These are phyloP conservation scores for Zarea fungicola DNA, from an alignment of 2,329 filamentous ascomycete species.

Conservation along the genomic window DNA sequence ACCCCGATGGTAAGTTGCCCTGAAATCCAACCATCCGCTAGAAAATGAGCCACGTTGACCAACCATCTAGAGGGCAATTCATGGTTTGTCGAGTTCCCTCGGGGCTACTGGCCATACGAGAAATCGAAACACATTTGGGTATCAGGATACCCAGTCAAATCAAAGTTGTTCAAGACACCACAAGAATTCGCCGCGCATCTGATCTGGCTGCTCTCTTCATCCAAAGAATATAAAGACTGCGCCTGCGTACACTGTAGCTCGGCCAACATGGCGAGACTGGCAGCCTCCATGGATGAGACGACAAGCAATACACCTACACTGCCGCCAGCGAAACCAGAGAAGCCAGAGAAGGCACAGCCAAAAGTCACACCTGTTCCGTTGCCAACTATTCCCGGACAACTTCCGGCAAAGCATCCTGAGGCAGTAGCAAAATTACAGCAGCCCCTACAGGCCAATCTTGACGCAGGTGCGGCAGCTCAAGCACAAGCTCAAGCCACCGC, in stretches of 20 bases:
- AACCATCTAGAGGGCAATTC: constrained; percentile 33
- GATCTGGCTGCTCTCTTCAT: constrained; percentile 46
- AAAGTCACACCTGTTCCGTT: constrained; percentile 35
- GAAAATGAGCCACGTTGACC: background rate
- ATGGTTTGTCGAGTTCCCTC: constrained; percentile 41
- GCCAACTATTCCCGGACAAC: constrained; percentile 29
- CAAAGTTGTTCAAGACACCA: constrained; percentile 46
- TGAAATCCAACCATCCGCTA: background rate
- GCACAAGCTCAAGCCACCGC: constrained; percentile 1
- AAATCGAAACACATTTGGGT: constrained; percentile 45
- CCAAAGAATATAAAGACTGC: constrained; percentile 44
- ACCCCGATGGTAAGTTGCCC: constrained; percentile 31
- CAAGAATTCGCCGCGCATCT: constrained; percentile 49
- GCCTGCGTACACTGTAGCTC: constrained; percentile 46
- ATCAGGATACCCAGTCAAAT: constrained; percentile 43
- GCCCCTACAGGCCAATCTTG: constrained; percentile 16
- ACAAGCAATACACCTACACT: constrained; percentile 18
- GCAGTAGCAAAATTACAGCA: constrained; percentile 24
- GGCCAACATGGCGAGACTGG: constrained; percentile 22
- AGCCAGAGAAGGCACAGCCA: constrained; percentile 17
- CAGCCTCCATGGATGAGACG: constrained; percentile 23
- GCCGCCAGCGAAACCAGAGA: constrained; percentile 10
- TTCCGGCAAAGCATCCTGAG: background rate
- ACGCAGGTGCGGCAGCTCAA: constrained; percentile 8
- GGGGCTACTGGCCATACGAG: constrained; percentile 43